A percentile compares a stretch with the other conserved stretches of the same genome.
These are phyloP conservation scores for Schizothecium vesticola DNA, from an alignment of 495 filamentous ascomycete genomes.

Conservation along the genomic window DNA sequence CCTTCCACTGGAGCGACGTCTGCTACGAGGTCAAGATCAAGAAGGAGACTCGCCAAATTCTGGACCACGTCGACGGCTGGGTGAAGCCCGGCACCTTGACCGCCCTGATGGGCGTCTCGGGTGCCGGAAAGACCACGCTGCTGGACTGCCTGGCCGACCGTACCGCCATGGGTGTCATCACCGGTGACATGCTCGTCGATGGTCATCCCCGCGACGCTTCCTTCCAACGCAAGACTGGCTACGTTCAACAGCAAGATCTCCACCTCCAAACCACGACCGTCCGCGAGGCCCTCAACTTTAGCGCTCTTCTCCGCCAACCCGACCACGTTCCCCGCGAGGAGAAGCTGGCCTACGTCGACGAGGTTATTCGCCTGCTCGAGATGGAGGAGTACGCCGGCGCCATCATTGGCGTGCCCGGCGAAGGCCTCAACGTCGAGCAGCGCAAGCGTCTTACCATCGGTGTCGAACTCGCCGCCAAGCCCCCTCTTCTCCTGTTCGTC, in stretches of 20 bases:
- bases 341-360: conserved; percentile 82
- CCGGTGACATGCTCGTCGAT: conserved; percentile 80
- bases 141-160: conserved; percentile 70
- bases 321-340: conserved; percentile 59
- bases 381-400: conserved; percentile 88
- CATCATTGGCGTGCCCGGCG: conserved; percentile 78
- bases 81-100: conserved; percentile 87
- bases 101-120: conserved; percentile 77
- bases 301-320: conserved; percentile 79
- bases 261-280: conserved; percentile 83
- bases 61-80: conserved; percentile 84
- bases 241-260: conserved; percentile 94
- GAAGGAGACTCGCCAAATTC: conserved; percentile 62
- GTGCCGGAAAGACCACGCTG: conserved; percentile 69
- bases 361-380: conserved; percentile 82
- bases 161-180: conserved; percentile 80
- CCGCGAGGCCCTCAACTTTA: conserved; percentile 77
- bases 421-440: conserved; percentile 91
- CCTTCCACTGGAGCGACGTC: conserved; percentile 84
- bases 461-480: conserved; percentile 87
- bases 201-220: conserved; percentile 67
- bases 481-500: conserved; percentile 81
- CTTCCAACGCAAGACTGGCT: conserved; percentile 91
- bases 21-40: conserved; percentile 90
- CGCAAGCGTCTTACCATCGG: conserved; percentile 85